These are phyloP conservation scores for Carallia pectinifolia DNA, from an alignment of 345 rosid species.

Conservation along the genomic window DNA sequence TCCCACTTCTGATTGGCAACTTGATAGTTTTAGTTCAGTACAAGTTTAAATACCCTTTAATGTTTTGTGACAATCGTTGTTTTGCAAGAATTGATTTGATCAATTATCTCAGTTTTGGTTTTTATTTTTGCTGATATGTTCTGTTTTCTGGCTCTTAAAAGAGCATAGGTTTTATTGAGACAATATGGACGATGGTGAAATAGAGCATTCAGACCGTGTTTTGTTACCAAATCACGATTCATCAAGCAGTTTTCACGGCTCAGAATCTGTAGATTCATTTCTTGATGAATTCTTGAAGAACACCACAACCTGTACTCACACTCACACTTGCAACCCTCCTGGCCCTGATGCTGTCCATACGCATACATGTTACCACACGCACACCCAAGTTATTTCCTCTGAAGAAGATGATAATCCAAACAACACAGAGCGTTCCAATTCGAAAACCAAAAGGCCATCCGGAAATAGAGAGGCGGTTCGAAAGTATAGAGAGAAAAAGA, in stretches of 20 bases:
- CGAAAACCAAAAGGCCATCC: slow-evolving; percentile 39
- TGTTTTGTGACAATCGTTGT: not conserved
- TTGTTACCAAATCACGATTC: slow-evolving; percentile 24
- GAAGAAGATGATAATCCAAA: slow-evolving; percentile 40
- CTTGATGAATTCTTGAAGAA: slow-evolving; percentile 41
- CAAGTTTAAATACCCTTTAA: not conserved
- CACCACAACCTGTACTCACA: slow-evolving; percentile 59
- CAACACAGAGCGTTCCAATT: slow-evolving; percentile 23
- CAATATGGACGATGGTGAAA: slow-evolving; percentile 46
- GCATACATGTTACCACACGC: slow-evolving; percentile 74
- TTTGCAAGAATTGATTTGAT: not conserved
- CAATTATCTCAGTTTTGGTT: not conserved
- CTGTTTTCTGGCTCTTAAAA: slow-evolving; percentile 3
- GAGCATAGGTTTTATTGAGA: slow-evolving; percentile 3
- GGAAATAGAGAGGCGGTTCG: slow-evolving; percentile 80
- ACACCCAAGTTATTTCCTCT: slow-evolving; percentile 46
- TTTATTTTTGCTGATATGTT: slow-evolving; percentile 11
- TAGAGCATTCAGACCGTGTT: slow-evolving; percentile 37
- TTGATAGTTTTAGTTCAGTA: slow-evolving; percentile 1
- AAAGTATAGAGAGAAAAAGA: slow-evolving; percentile 80
- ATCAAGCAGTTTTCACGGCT: slow-evolving; percentile 27
- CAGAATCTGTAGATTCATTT: slow-evolving; percentile 29
- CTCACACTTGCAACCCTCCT: slow-evolving; percentile 75
- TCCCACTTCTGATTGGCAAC: slow-evolving; percentile 6
- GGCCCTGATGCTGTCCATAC: slow-evolving; percentile 60